These are phyloP conservation scores for Citrus inodora DNA, from an alignment of 345 rosid genomes.

Conservation along the genomic window DNA sequence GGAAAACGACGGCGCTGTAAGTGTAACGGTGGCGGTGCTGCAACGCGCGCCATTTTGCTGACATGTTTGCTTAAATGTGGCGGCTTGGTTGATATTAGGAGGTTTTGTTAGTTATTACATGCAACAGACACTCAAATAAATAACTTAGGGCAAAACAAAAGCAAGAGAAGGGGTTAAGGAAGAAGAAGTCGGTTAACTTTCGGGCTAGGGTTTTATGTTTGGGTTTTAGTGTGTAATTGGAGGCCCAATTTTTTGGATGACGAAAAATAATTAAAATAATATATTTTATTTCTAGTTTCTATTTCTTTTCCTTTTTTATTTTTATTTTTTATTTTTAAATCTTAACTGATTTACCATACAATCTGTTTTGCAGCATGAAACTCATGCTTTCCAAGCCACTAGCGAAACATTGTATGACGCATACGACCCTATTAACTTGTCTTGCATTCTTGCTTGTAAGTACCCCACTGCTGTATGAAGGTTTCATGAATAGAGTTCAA, in stretches of 20 bases:
- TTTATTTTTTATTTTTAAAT: too few relatives aligned
- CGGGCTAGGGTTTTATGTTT: not conserved
- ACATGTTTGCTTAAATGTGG: slow-evolving; percentile 39
- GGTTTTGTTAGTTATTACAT: not conserved
- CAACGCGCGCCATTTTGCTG: slow-evolving; percentile 94
- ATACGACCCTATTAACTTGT: too few relatives aligned
- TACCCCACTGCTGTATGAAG: not conserved
- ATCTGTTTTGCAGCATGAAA: not conserved
- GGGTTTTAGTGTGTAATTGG: not conserved
- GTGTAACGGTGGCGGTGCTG: slow-evolving; percentile 98
- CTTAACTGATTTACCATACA: not conserved
- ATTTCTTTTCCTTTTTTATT: too few relatives aligned
- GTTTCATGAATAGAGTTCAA: not conserved
- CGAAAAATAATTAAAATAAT: not conserved
- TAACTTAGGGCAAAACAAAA: not conserved
- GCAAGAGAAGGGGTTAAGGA: not conserved
- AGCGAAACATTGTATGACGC: not conserved
- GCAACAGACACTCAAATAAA: not conserved
- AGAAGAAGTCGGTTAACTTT: not conserved
- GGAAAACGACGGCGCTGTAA: slow-evolving; percentile 78
- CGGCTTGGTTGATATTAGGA: not conserved
- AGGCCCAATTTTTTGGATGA: not conserved
- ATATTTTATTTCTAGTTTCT: too few relatives aligned
- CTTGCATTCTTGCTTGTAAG: not conserved
- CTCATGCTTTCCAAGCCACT: slow-evolving; percentile 6